A percentile compares a stretch with the other conserved stretches of the same genome.
These are phyloP conservation scores for Corymbia maculata DNA, from an alignment of 345 rosid genomes.

Conservation along the genomic window DNA sequence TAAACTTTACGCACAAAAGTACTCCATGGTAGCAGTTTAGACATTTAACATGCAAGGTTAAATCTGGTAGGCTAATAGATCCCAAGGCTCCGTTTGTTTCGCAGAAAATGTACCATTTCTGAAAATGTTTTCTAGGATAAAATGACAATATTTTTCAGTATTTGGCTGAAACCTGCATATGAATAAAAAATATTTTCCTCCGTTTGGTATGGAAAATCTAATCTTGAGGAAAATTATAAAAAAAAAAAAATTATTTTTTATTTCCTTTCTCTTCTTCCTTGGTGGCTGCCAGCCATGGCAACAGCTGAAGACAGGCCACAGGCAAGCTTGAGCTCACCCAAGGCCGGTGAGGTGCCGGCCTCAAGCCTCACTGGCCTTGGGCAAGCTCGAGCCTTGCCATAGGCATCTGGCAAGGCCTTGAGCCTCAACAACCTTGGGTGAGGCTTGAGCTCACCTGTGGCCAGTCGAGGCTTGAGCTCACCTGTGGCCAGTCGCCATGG, in stretches of 20 bases:
- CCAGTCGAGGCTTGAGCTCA: too few relatives aligned
- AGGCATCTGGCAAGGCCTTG: background rate
- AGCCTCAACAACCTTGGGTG: too few relatives aligned
- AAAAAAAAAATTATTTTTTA: too few relatives aligned
- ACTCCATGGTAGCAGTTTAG: background rate
- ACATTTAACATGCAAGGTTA: background rate
- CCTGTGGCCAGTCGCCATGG: too few relatives aligned
- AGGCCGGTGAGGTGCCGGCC: too few relatives aligned
- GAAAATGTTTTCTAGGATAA: background rate
- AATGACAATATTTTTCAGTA: background rate
- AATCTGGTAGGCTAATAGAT: background rate
- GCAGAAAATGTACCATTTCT: too few relatives aligned
- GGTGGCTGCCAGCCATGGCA: background rate
- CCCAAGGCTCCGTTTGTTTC: background rate
- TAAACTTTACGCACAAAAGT: background rate
- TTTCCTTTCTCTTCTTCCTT: too few relatives aligned
- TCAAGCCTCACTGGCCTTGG: too few relatives aligned
- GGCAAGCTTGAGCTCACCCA: background rate
- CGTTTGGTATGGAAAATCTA: background rate
- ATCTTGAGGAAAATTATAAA: too few relatives aligned
- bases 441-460: too few relatives aligned
- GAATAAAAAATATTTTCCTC: background rate
- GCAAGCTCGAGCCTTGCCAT: background rate
- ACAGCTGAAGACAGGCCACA: fast-evolving
- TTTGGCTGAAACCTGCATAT: background rate